Percentiles rank a stretch among this genome's conserved stretches.
phyloP scores from a whole-genome alignment of 2,329 filamentous ascomycete species.

The Aschersonia sp. region DNA sequence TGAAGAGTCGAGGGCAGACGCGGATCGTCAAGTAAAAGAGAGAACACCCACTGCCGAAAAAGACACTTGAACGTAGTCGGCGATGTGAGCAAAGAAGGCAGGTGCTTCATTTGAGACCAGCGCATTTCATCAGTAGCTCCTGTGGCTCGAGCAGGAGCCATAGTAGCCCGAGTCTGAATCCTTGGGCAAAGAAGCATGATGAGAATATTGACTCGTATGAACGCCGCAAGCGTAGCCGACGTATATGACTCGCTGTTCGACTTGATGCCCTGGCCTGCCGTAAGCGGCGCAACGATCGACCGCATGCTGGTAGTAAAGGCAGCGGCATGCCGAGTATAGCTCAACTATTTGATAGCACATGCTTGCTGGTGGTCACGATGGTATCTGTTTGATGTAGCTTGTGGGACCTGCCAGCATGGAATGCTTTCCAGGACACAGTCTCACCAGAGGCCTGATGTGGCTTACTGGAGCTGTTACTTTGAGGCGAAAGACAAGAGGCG shows the following conservation, averaged over 20 bases:
- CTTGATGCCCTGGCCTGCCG: slow-evolving; percentile 54
- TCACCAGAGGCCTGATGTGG: no score
- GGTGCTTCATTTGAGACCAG: no score
- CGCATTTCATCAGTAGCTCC: no score
- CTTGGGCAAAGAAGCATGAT: slow-evolving; percentile 22
- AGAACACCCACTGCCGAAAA: no score
- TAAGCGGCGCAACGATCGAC: slow-evolving; percentile 70
- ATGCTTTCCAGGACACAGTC: no score
- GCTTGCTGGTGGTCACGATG: background rate
- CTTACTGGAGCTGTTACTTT: no score
- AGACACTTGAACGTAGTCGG: no score
- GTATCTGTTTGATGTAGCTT: background rate
- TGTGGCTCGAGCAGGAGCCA: slow-evolving; percentile 29
- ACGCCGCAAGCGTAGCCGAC: slow-evolving; percentile 64
- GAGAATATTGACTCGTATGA: slow-evolving; percentile 19
- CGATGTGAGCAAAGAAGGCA: no score
- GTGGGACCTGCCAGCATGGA: background rate
- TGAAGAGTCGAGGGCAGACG: no score
- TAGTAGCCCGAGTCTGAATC: slow-evolving; percentile 43
- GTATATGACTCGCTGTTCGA: slow-evolving; percentile 62
- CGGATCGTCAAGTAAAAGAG: no score
- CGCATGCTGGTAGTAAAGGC: slow-evolving; percentile 76
- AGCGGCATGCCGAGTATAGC: slow-evolving; percentile 73
- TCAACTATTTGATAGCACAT: slow-evolving; percentile 88
- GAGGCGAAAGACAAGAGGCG: no score